phyloP scores from a whole-genome alignment of 371 early-diverging fungal genomes.

The Circinella umbellata region DNA sequence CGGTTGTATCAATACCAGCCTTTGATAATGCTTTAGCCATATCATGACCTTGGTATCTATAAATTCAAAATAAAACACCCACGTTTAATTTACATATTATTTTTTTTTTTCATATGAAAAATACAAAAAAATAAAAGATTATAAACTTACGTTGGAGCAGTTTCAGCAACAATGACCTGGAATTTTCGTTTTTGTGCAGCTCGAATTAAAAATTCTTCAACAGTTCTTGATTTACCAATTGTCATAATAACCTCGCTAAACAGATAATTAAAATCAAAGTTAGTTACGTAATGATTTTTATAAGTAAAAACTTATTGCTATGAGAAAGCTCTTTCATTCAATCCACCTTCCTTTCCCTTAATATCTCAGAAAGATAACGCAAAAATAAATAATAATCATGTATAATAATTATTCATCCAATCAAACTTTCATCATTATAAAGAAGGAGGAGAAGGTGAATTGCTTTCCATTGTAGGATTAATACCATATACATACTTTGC shows the following conservation, averaged over 20 bases:
- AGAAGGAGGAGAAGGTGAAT: too few relatives aligned
- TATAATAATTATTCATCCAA: too few relatives aligned
- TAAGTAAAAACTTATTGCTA: too few relatives aligned
- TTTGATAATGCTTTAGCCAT: slow-evolving; percentile 79
- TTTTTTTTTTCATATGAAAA: neutral
- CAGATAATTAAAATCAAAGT: neutral
- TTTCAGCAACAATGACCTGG: slow-evolving; percentile 93
- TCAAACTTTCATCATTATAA: too few relatives aligned
- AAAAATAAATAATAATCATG: too few relatives aligned
- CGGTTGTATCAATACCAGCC: slow-evolving; percentile 90
- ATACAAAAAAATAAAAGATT: neutral
- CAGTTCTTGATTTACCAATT: slow-evolving; percentile 85
- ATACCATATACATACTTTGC: slow-evolving; percentile 66
- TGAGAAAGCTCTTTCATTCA: too few relatives aligned
- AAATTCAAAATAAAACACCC: neutral
- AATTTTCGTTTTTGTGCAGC: slow-evolving; percentile 89
- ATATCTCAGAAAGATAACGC: too few relatives aligned
- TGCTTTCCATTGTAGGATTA: too few relatives aligned
- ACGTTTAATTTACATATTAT: neutral
- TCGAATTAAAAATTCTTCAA: slow-evolving; percentile 83
- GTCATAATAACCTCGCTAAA: slow-evolving; percentile 95
- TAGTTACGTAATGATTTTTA: too few relatives aligned
- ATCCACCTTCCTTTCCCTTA: too few relatives aligned
- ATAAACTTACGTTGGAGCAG: slow-evolving; percentile 76
- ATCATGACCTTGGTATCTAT: slow-evolving; percentile 80